Evolutionary conservation across 1,284 basidiomycete species (phyloP), one percentile per base, ranked within the genome.

Genomic region (Exobasidium cylindrosporum): DNA sequence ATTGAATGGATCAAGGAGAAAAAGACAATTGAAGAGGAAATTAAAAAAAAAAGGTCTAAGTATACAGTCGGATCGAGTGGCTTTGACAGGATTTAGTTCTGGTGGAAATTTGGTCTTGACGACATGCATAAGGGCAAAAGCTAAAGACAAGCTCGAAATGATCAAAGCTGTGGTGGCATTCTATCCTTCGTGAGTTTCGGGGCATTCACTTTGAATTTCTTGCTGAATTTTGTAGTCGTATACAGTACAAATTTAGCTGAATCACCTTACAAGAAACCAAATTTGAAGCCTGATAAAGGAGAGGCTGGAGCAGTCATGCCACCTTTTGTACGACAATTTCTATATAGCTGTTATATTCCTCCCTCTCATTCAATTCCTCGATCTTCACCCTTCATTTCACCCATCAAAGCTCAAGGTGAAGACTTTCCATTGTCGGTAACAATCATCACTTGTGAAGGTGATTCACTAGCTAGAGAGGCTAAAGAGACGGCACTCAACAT

Each of bases 1-100:
- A 81, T 90, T 3, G 77, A 84, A 54, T 91, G 88, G 86, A 84
- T 55, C 21, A 21, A 28, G 13, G 31, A 35, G n/a, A 4, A 29
- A 21, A 29, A 24, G 13, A 13, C n/a, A 40, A 28, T 30, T 6
- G 32, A 55, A 30, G 21, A 4, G 3, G 31, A 21, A 3, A 35
- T 4, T 5, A 23, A 40, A 40, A 4, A 35, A 44, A 55, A 11
- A 28, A n/a, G n/a, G 4, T 17, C 17, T 44, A 28, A 23, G 53
- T 3, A 23, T 55, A 14, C 21, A 50, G 2, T 7, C 47, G 13
- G 21, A 26, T 26, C n/a, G 26, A 6, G 56, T 71, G n/a, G 69
- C 69, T 11, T 58, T 72, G 13, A 65, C 63, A 5, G 69, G 69
- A 4, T 72, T 72, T 54, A 69, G 67, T 49, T 64, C 67, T 1